These are phyloP conservation scores for Papilionanthe hybrid DNA, from an alignment of 116 monocot genomes.

Conservation along the genomic window DNA sequence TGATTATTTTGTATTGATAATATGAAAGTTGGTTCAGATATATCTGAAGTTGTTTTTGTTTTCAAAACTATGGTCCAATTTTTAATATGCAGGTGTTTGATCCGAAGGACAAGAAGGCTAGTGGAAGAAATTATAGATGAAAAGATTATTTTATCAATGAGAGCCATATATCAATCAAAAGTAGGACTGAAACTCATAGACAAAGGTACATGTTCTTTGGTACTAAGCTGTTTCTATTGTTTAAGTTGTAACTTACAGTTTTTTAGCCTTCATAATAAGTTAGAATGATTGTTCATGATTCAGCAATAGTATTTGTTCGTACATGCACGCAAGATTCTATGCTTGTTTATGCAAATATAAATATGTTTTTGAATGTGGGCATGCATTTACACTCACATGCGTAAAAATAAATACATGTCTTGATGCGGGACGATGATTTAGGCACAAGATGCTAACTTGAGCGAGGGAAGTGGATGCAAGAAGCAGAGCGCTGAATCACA, in stretches of 20 bases:
- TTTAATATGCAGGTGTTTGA: slow-evolving; percentile 63
- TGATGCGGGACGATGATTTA: too few relatives aligned
- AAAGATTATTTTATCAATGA: slow-evolving; percentile 91
- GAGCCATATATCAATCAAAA: slow-evolving; percentile 97
- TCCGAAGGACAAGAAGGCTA: slow-evolving; percentile 80
- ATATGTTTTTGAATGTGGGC: too few relatives aligned
- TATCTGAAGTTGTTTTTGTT: background rate
- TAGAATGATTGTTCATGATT: too few relatives aligned
- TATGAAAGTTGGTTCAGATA: background rate
- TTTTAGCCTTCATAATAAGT: too few relatives aligned
- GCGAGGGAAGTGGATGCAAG: too few relatives aligned
- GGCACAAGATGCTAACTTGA: too few relatives aligned
- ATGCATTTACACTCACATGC: too few relatives aligned
- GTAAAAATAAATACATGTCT: too few relatives aligned
- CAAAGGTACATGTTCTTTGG: slow-evolving; percentile 38
- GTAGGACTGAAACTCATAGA: slow-evolving; percentile 81
- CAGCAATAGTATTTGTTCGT: too few relatives aligned
- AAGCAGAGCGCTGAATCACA: too few relatives aligned
- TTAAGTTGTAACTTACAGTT: background rate
- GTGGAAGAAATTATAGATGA: slow-evolving; percentile 92
- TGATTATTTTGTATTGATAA: background rate
- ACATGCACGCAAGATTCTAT: too few relatives aligned
- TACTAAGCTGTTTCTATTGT: background rate
- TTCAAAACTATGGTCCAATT: background rate
- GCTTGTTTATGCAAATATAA: too few relatives aligned